Evolutionary conservation across 441 rosid genomes (phyloP), one percentile per base, ranked within the genome.

Genomic region (Francoa sonchifolia): DNA sequence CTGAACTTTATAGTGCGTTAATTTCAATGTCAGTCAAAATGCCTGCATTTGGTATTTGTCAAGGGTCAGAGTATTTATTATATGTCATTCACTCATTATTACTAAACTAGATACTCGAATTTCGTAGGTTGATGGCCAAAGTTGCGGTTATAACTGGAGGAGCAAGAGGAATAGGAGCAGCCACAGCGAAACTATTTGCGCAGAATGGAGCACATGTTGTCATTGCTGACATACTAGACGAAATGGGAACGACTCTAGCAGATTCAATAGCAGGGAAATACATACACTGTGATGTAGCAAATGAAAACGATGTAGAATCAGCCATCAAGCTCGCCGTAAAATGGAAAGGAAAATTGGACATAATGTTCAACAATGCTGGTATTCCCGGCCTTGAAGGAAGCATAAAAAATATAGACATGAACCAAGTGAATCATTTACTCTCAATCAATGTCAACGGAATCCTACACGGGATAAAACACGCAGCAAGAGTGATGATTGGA

Each of bases 141-240:
- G 96, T 79, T 13, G 88, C 73, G 3, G 66, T 79, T 1, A 66
- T 82, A 56, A 82, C 92, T 2, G 96, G 92, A 4, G 96, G 83
- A 13, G 94, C 96, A 28, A 77, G 83, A 59, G 96, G 96, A 15
- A 87, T 82, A 4, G 94, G 92, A 20, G 96, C 79, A 4, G 85
- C 92, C 17, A 63, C 80, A n/a, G 94, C 92, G 6, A 76, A 44
- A 29, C 9, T 76, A 12, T 77, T 79, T 38, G 53, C 86, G 2
- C 52, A 77, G 47, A 61, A 72, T n/a, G 96, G 96, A 0, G 96
- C 96, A 0, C 44, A 57, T 44, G 77, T 86, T 2, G 65, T 82
- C 13, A 58, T 87, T 0, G 92, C 88, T 0, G 96, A 87, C 61
- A 61, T 87, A 25, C 50, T 87, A 0, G 92, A 82, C 14, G 71